Conservation (phyloP, 306 rosid species). For the Rosa persica region DNA sequence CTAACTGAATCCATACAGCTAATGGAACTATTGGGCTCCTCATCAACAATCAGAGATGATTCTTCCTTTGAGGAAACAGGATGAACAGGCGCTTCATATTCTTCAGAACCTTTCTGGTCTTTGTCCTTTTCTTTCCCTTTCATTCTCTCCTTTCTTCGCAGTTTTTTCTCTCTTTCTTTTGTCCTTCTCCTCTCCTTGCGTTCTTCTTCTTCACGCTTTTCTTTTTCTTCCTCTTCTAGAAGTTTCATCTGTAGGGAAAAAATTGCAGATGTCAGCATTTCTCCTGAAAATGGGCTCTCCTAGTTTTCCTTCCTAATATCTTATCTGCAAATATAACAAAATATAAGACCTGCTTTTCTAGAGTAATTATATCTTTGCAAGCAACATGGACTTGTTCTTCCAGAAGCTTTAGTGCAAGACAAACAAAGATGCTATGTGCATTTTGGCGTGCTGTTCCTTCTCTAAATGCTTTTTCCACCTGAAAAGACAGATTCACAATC, state of each 20-base stretch:
- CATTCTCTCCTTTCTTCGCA: constrained; percentile 89
- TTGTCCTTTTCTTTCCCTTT: constrained; percentile 90
- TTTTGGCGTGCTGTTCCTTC: constrained; percentile 99
- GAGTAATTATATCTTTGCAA: constrained; percentile 93
- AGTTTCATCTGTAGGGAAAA: constrained; percentile 77
- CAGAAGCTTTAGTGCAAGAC: constrained; percentile 89
- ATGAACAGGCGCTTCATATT: constrained; percentile 38
- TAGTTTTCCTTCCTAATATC: constrained; percentile 5
- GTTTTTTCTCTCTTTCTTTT: constrained; percentile 93
- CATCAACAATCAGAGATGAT: constrained; percentile 48
- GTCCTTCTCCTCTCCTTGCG: constrained; percentile 91
- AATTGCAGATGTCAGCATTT: constrained; percentile 27
- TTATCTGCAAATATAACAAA: constrained; percentile 29
- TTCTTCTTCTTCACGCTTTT: constrained; percentile 96
- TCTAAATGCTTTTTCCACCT: constrained; percentile 99
- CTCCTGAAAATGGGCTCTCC: constrained; percentile 15
- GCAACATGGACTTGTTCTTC: constrained; percentile 98
- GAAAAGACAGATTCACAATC: constrained; percentile 37
- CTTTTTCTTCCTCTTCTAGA: constrained; percentile 99
- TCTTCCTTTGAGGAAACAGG: constrained; percentile 63
- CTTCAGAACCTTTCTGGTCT: constrained; percentile 53
- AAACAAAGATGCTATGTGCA: constrained; percentile 97
- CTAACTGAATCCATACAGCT: constrained; percentile 47
- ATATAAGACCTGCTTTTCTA: constrained; percentile 86
- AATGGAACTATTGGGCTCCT: constrained; percentile 51